phyloP scores from a whole-genome alignment of 805 yeast species.

The Yamadazyma sp. region DNA sequence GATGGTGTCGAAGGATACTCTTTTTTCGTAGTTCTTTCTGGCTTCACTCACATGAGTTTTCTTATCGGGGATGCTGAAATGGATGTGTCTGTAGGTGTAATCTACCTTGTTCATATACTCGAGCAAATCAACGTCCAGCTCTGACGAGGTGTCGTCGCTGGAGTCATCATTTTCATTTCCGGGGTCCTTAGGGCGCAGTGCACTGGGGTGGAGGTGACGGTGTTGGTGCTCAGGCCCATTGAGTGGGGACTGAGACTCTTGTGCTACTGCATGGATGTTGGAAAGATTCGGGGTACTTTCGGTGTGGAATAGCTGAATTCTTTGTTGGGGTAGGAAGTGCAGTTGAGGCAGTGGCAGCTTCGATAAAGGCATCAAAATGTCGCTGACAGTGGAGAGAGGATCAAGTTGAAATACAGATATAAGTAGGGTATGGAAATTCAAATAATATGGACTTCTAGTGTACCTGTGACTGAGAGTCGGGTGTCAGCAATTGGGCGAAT shows the following conservation, averaged over 20 bases:
- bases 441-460: too few species aligned
- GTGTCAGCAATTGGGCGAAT: too few species aligned
- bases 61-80: constrained; percentile 18
- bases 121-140: constrained; percentile 18
- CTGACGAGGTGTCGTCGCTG: constrained; percentile 2
- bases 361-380: not conserved
- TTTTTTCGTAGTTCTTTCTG: constrained; percentile 22
- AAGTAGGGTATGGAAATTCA: too few species aligned
- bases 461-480: too few species aligned
- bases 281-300: constrained; percentile 10
- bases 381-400: too few species aligned
- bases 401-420: too few species aligned
- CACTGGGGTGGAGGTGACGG: not conserved
- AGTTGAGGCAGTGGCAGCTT: constrained; percentile 3
- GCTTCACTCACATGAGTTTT: constrained; percentile 8
- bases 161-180: not conserved
- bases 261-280: constrained; percentile 7
- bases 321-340: too few species aligned
- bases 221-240: too few species aligned
- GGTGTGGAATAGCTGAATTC: constrained; percentile 4
- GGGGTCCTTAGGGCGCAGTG: not conserved
- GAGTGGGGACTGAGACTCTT: too few species aligned
- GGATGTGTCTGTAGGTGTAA: constrained; percentile 23
- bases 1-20: constrained; percentile 58
- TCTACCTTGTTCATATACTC: constrained; percentile 18